Conservation (phyloP, 2,329 filamentous ascomycete genomes). For the Hymenoscyphus linearis region DNA sequence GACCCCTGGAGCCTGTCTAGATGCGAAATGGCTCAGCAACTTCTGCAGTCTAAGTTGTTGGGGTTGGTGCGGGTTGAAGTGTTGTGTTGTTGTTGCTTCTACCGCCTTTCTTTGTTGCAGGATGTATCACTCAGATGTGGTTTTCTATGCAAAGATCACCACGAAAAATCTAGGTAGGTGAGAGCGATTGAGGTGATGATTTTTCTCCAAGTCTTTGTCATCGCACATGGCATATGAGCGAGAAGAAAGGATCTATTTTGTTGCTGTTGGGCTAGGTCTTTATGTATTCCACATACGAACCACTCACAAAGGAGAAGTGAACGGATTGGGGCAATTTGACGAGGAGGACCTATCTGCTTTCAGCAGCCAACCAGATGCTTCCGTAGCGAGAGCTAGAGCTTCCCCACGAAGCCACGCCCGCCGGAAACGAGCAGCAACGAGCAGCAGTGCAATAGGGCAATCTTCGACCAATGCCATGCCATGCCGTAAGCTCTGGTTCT, state of each 20-base stretch:
- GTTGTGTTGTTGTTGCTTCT: background rate
- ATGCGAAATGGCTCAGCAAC: slow-evolving; percentile 19
- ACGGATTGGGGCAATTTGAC: slow-evolving; percentile 24
- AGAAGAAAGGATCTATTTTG: slow-evolving; percentile 25
- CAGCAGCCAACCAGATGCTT: slow-evolving; percentile 30
- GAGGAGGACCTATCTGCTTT: slow-evolving; percentile 24
- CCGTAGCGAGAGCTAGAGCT: slow-evolving; percentile 14
- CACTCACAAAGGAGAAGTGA: slow-evolving; percentile 18
- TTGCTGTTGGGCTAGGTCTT: slow-evolving; percentile 19
- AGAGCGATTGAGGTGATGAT: slow-evolving; percentile 2
- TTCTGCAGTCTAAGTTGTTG: slow-evolving; percentile 18
- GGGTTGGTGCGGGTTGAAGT: background rate
- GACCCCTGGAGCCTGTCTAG: slow-evolving; percentile 19
- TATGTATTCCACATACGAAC: slow-evolving; percentile 27
- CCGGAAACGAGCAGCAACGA: slow-evolving; percentile 1
- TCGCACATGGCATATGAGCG: slow-evolving; percentile 12
- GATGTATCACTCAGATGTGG: slow-evolving; percentile 21
- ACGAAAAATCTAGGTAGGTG: slow-evolving; percentile 5
- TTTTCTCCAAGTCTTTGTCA: slow-evolving; percentile 26
- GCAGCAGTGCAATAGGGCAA: slow-evolving; percentile 4
- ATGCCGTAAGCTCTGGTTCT: background rate
- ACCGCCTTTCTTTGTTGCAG: slow-evolving; percentile 21
- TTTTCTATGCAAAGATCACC: slow-evolving; percentile 10
- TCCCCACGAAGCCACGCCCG: slow-evolving; percentile 7
- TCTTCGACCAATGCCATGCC: background rate